phyloP scores from a whole-genome alignment of 495 filamentous ascomycete genomes.

The Penicillium angulare region DNA sequence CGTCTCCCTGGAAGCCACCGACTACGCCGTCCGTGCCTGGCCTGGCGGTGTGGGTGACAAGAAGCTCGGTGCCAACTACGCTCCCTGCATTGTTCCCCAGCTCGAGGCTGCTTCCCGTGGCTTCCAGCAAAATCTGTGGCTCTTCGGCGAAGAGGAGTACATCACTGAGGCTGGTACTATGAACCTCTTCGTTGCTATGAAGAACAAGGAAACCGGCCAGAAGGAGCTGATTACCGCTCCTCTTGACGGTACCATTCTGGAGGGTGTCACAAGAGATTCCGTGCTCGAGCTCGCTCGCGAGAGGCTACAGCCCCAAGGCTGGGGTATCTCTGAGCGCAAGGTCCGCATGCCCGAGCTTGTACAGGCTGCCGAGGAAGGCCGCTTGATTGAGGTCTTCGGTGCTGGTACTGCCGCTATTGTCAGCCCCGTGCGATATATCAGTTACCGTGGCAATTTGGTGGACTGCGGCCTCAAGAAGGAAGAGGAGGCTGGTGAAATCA shows the following conservation, averaged over 20 bases:
- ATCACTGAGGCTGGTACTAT: slow-evolving; percentile 97
- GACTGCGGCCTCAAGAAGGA: slow-evolving; percentile 73
- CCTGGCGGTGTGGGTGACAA: slow-evolving; percentile 95
- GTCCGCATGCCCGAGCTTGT: slow-evolving; percentile 82
- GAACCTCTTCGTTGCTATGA: slow-evolving; percentile 88
- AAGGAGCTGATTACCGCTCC: slow-evolving; percentile 91
- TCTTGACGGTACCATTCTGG: slow-evolving; percentile 94
- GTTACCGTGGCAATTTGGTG: slow-evolving; percentile 75
- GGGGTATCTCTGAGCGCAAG: slow-evolving; percentile 84
- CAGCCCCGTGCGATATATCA: slow-evolving; percentile 79
- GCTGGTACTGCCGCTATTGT: slow-evolving; percentile 78
- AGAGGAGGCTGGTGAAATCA: slow-evolving; percentile 84
- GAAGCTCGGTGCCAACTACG: slow-evolving; percentile 98
- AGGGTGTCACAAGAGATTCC: slow-evolving; percentile 89
- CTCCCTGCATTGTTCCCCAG: slow-evolving; percentile 92
- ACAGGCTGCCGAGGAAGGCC: slow-evolving; percentile 76
- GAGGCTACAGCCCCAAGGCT: slow-evolving; percentile 78
- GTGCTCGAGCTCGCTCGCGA: slow-evolving; percentile 81
- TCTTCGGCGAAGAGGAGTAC: slow-evolving; percentile 91
- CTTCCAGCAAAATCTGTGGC: slow-evolving; percentile 97
- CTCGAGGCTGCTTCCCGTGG: slow-evolving; percentile 83
- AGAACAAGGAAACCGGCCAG: slow-evolving; percentile 77
- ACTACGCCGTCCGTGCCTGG: slow-evolving; percentile 96
- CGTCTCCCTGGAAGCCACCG: slow-evolving; percentile 85
- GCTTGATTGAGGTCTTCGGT: slow-evolving; percentile 89